Base-by-base conservation (phyloP, 2,329 filamentous ascomycete species). In the Aspergillus ibericus region DNA sequence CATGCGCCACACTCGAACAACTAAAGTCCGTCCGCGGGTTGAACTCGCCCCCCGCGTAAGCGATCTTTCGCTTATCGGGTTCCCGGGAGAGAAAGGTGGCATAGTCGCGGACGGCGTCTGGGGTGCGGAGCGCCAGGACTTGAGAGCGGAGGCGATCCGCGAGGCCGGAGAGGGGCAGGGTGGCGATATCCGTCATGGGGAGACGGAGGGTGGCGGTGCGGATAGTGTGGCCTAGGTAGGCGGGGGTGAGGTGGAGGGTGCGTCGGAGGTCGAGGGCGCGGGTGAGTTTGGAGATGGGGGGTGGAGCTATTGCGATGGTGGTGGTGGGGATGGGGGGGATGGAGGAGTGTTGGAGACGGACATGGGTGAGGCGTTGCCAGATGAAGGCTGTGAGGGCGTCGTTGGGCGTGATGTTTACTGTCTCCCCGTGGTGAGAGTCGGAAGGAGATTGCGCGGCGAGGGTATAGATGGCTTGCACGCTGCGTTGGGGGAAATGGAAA, bases 161-260 rank as follows among this genome's bases (percentile, higher is more conserved):
- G 6, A 64, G 18, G 2, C 55, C 13, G 3, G 50, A 49, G 3
- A 64, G 59, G 7, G 60, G 53, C 1, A 54, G 7, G 1, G 52
- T 40, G 0, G 54, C 44, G 13, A 68, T 47, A 2, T 36, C 35
- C 9, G 49, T 50, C 1, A 63, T 13, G 1, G 64, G 50, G 2
- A 66, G 62, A 2, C 59, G 56, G 0, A 56, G 40, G 20, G 56
- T 56, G 5, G 57, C 38, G 8, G 63, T 59, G 10, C 61, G 61
- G 8, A 66, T 60, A 60, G 67, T 64, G 48, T 68, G 64, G 32
- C 64, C 66, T 49, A 68, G 54, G 48, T 68, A 68, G 4, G 59
- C 54, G 0, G 52, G 53, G 1, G 62, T 27, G 32, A 68, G 53
- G 32, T 34, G 29, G 54, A 68, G 56, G 12, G 59, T 48, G 10